These are phyloP conservation scores for Penicillium turbatum DNA, from an alignment of 495 filamentous ascomycete species.

Conservation along the genomic window DNA sequence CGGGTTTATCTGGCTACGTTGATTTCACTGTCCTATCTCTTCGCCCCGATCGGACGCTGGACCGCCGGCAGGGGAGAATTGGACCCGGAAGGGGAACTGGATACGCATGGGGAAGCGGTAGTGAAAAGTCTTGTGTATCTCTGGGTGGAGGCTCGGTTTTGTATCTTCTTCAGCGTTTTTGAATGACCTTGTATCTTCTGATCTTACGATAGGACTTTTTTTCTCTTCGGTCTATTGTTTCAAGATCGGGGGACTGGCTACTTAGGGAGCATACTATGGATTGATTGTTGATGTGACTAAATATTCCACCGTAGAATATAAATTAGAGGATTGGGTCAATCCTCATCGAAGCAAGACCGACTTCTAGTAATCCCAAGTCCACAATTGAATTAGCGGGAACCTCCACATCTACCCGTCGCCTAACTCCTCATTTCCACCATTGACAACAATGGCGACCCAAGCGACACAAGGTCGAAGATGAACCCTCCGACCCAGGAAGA, in stretches of 20 bases:
- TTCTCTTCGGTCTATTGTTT: slow-evolving; percentile 2
- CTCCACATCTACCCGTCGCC: slow-evolving; percentile 1
- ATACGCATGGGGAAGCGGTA: slow-evolving; percentile 4
- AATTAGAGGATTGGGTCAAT: too few species aligned
- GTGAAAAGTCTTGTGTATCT: slow-evolving; percentile 11
- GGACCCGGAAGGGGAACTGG: slow-evolving; percentile 5
- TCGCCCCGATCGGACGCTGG: slow-evolving; percentile 43
- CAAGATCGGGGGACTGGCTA: slow-evolving; percentile 6
- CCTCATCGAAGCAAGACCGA: too few species aligned
- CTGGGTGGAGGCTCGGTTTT: slow-evolving; percentile 8
- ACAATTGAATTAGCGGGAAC: background rate
- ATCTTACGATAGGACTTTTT: slow-evolving; percentile 5
- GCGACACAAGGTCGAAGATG: slow-evolving; percentile 4
- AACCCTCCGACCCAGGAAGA: background rate
- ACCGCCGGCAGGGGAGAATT: slow-evolving; percentile 37
- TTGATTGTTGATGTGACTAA: background rate
- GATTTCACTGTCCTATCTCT: slow-evolving; percentile 24
- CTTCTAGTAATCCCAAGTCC: background rate
- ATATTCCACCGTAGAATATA: too few species aligned
- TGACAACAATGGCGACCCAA: background rate
- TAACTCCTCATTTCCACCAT: background rate
- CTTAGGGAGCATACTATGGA: slow-evolving; percentile 2
- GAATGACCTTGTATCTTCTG: slow-evolving; percentile 11
- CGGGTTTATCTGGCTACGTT: slow-evolving; percentile 37
- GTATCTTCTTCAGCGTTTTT: slow-evolving; percentile 10